Evolutionary conservation across 140 eudicot species (phyloP).

Genomic region (Bidens hawaiensis): DNA sequence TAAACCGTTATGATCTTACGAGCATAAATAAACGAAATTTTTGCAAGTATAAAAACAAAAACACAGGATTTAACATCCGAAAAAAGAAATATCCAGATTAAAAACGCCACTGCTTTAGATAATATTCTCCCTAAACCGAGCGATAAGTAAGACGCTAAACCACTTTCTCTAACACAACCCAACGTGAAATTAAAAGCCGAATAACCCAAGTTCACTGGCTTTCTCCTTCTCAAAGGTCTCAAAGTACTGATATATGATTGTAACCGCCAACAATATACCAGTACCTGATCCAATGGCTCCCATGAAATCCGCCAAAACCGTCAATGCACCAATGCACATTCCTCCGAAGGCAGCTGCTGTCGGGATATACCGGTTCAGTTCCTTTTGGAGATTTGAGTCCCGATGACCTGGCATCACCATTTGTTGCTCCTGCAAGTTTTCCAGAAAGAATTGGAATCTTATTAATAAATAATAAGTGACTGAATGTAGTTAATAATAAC

Average conservation of each 20-base stretch:
- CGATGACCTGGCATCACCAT: slow-evolving; percentile 99
- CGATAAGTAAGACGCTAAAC: background rate
- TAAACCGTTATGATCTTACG: background rate
- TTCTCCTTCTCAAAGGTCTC: slow-evolving; percentile 99
- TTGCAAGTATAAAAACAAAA: slow-evolving; percentile 8
- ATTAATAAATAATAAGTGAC: background rate
- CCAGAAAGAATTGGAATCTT: background rate
- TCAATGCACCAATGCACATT: slow-evolving; percentile 85
- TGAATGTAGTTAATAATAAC: background rate
- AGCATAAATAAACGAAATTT: background rate
- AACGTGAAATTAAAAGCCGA: slow-evolving; percentile 49
- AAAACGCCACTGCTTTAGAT: slow-evolving; percentile 8
- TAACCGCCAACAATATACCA: slow-evolving; percentile 82
- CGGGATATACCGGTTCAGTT: slow-evolving; percentile 89
- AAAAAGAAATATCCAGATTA: slow-evolving; percentile 7
- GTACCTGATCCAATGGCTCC: slow-evolving; percentile 98
- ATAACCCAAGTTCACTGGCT: slow-evolving; percentile 85
- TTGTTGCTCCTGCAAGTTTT: slow-evolving; percentile 75
- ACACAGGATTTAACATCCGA: background rate
- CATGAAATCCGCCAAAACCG: slow-evolving; percentile 94
- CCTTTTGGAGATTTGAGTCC: slow-evolving; percentile 83
- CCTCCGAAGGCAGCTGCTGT: slow-evolving; percentile 99
- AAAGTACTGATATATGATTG: slow-evolving; percentile 84
- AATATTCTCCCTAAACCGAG: slow-evolving; percentile 7
- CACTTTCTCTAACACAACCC: background rate